Conservation (phyloP, 2,329 filamentous ascomycete genomes). For the Pseudohalonectria lignicola region DNA sequence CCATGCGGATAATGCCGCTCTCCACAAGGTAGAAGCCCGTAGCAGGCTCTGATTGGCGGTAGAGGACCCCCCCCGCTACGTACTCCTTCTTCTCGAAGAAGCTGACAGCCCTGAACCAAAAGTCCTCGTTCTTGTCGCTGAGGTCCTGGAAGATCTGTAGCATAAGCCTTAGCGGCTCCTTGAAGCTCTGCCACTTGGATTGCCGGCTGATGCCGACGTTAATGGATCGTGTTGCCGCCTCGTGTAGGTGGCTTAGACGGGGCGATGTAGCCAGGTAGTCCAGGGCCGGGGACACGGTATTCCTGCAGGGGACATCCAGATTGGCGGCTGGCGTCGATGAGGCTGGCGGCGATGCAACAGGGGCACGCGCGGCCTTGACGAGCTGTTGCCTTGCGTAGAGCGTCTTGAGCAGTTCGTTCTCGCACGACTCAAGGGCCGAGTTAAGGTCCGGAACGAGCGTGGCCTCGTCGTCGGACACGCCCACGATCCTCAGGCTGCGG, state of each 20-base stretch:
- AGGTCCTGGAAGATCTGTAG: constrained; percentile 91
- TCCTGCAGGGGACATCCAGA: constrained; percentile 40
- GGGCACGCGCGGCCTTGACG: not conserved
- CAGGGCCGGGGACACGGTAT: constrained; percentile 15
- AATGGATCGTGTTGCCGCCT: constrained; percentile 68
- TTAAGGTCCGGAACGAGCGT: constrained; percentile 83
- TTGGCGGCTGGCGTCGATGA: no score
- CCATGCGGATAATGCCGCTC: constrained; percentile 75
- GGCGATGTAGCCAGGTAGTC: constrained; percentile 62
- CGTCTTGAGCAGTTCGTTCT: constrained; percentile 82
- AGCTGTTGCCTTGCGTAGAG: constrained; percentile 63
- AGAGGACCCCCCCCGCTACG: constrained; percentile 60
- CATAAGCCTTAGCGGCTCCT: constrained; percentile 82
- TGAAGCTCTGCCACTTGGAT: constrained; percentile 73
- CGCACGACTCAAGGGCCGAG: constrained; percentile 84
- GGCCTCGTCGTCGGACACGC: constrained; percentile 66
- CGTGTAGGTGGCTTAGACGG: constrained; percentile 63
- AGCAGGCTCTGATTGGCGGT: constrained; percentile 64
- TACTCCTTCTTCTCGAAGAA: constrained; percentile 68
- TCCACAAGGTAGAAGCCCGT: constrained; percentile 87
- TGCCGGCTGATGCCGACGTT: constrained; percentile 45
- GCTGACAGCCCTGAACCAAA: constrained; percentile 73
- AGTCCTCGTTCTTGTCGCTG: constrained; percentile 80
- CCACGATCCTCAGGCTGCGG: constrained; percentile 70
- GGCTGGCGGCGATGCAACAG: no score